phyloP scores from a whole-genome alignment of 768 basidiomycete genomes.

The Lactifluus echinatus region DNA sequence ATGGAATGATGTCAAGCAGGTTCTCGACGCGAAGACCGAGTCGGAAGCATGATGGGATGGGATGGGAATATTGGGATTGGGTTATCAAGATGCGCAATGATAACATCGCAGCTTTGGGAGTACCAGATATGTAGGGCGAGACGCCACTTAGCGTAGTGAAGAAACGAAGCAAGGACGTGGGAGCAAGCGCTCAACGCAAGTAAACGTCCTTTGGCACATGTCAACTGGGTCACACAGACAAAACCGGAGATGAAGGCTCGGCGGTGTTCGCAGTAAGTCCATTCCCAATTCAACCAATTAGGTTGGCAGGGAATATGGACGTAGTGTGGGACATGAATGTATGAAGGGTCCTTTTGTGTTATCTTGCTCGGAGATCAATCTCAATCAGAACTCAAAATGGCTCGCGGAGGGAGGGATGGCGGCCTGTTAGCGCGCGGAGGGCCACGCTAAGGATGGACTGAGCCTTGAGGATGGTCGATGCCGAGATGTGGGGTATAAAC shows the following conservation, averaged over 20 bases:
- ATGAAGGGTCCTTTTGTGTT: not conserved
- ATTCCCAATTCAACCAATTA: not conserved
- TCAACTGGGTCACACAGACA: slow-evolving; percentile 1
- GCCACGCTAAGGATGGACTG: not conserved
- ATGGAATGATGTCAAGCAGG: slow-evolving; percentile 34
- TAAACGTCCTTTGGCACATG: slow-evolving; percentile 3
- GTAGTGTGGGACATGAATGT: not conserved
- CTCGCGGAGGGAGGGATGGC: not conserved
- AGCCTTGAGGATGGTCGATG: not conserved
- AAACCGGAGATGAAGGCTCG: slow-evolving; percentile 10
- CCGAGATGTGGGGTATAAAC: slow-evolving; percentile 2
- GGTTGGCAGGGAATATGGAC: not conserved
- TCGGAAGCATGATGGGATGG: not conserved
- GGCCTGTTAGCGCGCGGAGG: not conserved
- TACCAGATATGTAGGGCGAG: not conserved
- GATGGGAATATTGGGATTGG: not conserved
- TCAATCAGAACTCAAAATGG: not conserved
- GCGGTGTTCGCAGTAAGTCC: not conserved
- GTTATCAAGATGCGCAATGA: slow-evolving; percentile 13
- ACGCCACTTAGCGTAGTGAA: not conserved
- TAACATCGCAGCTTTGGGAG: slow-evolving; percentile 12
- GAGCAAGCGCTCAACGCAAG: slow-evolving; percentile 6
- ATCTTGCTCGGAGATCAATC: not conserved
- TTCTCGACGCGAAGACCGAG: slow-evolving; percentile 4
- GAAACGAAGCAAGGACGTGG: slow-evolving; percentile 17